Percentiles rank a stretch among this genome's conserved stretches.
Conservation (phyloP, 768 basidiomycete species). For the Suillus ampliporus region DNA sequence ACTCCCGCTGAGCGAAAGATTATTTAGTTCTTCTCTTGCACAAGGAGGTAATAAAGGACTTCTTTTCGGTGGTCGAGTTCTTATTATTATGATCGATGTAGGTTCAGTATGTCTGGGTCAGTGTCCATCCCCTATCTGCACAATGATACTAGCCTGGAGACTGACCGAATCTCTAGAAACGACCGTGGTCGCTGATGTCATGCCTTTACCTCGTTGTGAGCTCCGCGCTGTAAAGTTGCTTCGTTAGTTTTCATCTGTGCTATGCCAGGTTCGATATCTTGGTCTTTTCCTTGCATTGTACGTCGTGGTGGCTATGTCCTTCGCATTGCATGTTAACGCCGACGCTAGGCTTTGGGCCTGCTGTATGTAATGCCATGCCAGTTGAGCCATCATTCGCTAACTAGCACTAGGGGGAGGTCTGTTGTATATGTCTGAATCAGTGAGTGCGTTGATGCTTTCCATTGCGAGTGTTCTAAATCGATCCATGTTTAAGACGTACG, state of each 20-base stretch:
- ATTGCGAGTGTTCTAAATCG: not conserved
- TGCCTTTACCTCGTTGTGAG: constrained; percentile 2
- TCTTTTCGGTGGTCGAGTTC: not conserved
- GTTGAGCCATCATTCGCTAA: not conserved
- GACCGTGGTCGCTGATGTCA: constrained; percentile 2
- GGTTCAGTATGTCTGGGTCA: constrained; percentile 4
- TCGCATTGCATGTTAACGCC: not conserved
- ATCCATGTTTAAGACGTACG: not conserved
- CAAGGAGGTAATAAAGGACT: not conserved
- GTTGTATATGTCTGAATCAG: not conserved
- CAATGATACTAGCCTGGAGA: no score
- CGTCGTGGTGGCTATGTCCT: not conserved
- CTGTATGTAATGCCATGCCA: not conserved
- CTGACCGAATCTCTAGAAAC: not conserved
- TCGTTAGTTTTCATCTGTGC: not conserved
- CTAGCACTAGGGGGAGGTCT: constrained; percentile 1
- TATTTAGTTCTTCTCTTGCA: not conserved
- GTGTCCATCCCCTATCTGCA: not conserved
- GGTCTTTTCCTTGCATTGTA: constrained; percentile 2
- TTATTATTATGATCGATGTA: not conserved
- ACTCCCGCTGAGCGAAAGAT: not conserved
- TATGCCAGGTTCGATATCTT: constrained; percentile 4
- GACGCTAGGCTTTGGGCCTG: not conserved
- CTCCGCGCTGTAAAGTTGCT: not conserved
- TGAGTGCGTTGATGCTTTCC: not conserved